Base-by-base conservation (phyloP, 1,284 basidiomycete genomes). In the Irpex lacteus region DNA sequence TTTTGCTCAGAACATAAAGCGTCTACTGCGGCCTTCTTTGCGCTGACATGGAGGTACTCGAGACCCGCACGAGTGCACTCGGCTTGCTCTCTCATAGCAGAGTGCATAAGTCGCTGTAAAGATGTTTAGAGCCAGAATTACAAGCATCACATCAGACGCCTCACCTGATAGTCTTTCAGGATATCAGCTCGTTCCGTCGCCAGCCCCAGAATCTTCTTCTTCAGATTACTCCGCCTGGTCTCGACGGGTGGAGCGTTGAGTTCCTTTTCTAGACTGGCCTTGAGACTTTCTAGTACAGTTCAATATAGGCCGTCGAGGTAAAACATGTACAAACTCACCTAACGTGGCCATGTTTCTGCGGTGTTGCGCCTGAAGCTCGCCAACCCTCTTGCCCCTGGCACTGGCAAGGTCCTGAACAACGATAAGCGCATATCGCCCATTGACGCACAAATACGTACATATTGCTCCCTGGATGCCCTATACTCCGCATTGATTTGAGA, bases 11-110 rank as follows among this genome's bases (percentile, higher is more conserved):
- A 76, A 66, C 82, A 85, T 21, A 89, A 72, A 2, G 74, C 75
- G 62, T 90, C 81, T 21, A 95, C 79, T 0, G 85, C 85, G 3
- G 74, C 75, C 66, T 82, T 83, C 72, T 94, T 94, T 2, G 88
- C 86, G 32, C 80, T 78, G n/a, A 86, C 77, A 70, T 95, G 93
- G 13, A 92, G 64, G 60, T 81, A 83, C 67, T 87, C 78, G 19
- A 95, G 78, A 7, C 84, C 87, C 1, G 83, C 74, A 8, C 78
- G 79, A 1, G 88, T 88, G 4, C 83, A 84, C 36, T 82, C 81
- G 3, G 73, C 74, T 72, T 90, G 88, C 60, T 88, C 84, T 7
- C 76, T 73, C 53, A 90, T 82, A n/a, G 86, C 78, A 5, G 78
- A 76, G 13, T 79, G 79, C 38, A 86, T 80, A 18, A 88, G 77